These are phyloP conservation scores for Backusella mclennaniae DNA, from an alignment of 192 early-diverging fungal genomes.

Conservation along the genomic window DNA sequence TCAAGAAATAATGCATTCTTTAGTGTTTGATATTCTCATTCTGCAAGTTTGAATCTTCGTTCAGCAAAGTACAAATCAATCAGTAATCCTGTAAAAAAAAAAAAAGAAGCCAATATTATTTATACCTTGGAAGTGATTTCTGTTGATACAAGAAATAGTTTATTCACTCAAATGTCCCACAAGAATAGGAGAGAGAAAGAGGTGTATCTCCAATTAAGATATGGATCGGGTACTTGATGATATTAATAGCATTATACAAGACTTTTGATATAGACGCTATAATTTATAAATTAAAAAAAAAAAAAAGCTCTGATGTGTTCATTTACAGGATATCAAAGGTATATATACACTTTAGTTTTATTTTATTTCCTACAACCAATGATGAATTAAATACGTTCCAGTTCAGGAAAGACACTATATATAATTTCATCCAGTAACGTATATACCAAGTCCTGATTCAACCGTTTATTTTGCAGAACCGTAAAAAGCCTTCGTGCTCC, in stretches of 20 bases:
- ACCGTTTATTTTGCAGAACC: conserved; percentile 69
- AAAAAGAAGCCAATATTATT: no score
- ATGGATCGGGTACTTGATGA: not conserved
- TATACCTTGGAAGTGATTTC: no score
- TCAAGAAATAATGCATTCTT: no score
- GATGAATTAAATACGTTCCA: conserved; percentile 21
- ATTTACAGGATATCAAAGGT: not conserved
- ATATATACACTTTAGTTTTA: not conserved
- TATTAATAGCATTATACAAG: not conserved
- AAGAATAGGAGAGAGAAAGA: not conserved
- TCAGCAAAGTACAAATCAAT: no score
- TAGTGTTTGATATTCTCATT: no score
- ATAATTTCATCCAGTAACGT: conserved; percentile 73
- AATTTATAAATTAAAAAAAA: not conserved
- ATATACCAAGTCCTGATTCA: conserved; percentile 83
- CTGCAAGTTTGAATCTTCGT: no score
- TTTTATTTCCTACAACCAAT: not conserved
- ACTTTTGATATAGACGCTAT: not conserved
- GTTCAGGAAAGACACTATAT: conserved; percentile 68
- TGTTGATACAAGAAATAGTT: no score
- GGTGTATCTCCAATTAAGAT: not conserved
- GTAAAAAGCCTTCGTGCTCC: conserved; percentile 71
- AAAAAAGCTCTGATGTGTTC: not conserved
- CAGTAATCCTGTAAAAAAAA: no score
- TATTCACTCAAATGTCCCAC: not conserved